phyloP scores from a whole-genome alignment of 805 yeast genomes.

The Suhomyces kilbournensis region DNA sequence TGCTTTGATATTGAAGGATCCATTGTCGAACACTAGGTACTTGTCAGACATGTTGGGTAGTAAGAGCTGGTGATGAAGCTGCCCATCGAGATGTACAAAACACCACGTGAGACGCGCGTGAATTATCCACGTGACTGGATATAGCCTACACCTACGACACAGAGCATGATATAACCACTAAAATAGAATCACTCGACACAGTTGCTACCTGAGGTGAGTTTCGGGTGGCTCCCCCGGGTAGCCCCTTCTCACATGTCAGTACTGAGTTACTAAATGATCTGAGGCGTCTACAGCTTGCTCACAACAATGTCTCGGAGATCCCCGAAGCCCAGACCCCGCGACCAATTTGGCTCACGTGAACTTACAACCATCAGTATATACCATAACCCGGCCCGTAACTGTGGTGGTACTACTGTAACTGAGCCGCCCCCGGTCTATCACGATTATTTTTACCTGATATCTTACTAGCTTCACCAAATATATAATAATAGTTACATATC shows the following conservation, averaged over 20 bases:
- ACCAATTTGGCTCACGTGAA: not conserved
- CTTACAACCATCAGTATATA: not conserved
- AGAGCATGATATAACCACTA: not conserved
- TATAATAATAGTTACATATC: not conserved
- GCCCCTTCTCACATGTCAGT: not conserved
- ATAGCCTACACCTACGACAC: not conserved
- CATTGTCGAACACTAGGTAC: constrained; percentile 77
- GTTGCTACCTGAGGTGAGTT: not conserved
- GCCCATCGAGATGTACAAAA: not conserved
- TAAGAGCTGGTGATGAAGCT: not conserved
- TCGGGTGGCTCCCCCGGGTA: not conserved
- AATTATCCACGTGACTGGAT: not conserved
- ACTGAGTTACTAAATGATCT: not conserved
- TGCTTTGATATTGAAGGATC: constrained; percentile 75
- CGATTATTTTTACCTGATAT: not conserved
- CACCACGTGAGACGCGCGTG: not conserved
- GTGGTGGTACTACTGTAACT: not conserved
- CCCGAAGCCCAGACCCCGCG: not conserved
- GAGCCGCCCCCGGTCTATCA: not conserved
- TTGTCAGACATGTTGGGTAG: constrained; percentile 2
- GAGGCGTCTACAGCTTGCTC: not conserved
- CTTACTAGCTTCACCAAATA: not conserved
- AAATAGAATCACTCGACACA: not conserved
- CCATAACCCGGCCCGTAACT: not conserved
- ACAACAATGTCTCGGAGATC: not conserved